Conservation (phyloP, 2,329 filamentous ascomycete genomes). For the Aspergillus phoenicis region DNA sequence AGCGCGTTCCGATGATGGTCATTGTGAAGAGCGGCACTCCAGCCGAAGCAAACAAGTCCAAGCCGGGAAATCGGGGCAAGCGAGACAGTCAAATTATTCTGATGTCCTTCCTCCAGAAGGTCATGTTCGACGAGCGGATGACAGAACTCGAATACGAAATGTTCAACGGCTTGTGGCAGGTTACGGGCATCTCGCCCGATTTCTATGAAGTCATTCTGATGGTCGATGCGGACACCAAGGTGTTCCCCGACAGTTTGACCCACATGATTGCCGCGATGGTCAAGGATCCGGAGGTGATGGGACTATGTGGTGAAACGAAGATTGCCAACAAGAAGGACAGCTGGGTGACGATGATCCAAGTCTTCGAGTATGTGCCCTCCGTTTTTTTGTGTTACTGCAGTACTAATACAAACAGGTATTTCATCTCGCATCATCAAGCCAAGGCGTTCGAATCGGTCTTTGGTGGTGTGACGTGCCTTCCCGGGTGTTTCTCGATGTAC, state of each 20-base stretch:
- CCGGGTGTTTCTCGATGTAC: slow-evolving; percentile 99
- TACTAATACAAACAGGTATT: slow-evolving; percentile 61
- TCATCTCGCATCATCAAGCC: slow-evolving; percentile 94
- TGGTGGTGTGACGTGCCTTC: slow-evolving; percentile 96
- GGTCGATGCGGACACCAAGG: slow-evolving; percentile 99
- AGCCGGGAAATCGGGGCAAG: slow-evolving; percentile 97
- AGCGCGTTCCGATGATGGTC: slow-evolving; percentile 96
- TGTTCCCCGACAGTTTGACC: slow-evolving; percentile 96
- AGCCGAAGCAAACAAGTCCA: slow-evolving; percentile 76
- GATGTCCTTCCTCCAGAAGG: slow-evolving; percentile 99
- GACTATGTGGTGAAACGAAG: slow-evolving; percentile 97
- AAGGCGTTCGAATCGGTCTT: slow-evolving; percentile 99
- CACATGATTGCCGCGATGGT: slow-evolving; percentile 99
- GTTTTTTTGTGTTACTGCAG: not conserved
- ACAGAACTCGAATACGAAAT: slow-evolving; percentile 99
- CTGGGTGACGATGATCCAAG: slow-evolving; percentile 97
- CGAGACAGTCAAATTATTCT: slow-evolving; percentile 98
- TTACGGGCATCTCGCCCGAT: slow-evolving; percentile 96
- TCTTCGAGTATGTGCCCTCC: slow-evolving; percentile 71
- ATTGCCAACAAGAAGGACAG: slow-evolving; percentile 96
- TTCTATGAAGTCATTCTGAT: slow-evolving; percentile 98
- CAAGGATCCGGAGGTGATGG: slow-evolving; percentile 98
- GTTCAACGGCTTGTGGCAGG: slow-evolving; percentile 99
- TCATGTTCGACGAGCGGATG: slow-evolving; percentile 99
- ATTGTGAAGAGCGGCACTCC: slow-evolving; percentile 95